Base-by-base conservation (phyloP, 75 land plant genomes). In the Isoetes taiwanensis region DNA sequence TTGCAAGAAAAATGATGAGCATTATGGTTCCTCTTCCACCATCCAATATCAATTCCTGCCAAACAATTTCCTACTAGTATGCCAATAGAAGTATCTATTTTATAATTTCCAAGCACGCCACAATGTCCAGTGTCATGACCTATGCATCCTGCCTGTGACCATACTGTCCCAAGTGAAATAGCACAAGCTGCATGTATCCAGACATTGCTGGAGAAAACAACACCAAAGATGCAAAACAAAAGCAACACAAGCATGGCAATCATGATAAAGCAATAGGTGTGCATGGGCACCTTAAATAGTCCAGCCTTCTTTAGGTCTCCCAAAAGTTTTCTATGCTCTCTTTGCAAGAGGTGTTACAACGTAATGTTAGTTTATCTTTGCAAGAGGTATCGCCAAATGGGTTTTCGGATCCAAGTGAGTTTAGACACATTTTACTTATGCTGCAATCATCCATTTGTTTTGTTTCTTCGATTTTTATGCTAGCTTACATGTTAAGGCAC, bases 21-120 rank as follows among this genome's bases (percentile, higher is more conserved):
- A 48, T 86, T 86, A 34, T 86, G 91, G 57, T 80, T 86, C 55
- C 86, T 64, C 43, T 74, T 82, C 91, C 91, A 86, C 91, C 91
- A 86, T 8, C 68, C 76, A 35, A 86, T 81, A 37, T 80, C 73
- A 9, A 86, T 82, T 28, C 91, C 91, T 3, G 91, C 63, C 23
- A 86, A 19, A 56, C 77, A 70, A 65, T 82, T 83, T 1, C 91
- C 86, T 0, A 71, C 39, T 19, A 79, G 30, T 0, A 86, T 53
- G 21, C 68, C 80, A 0, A 76, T 57, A 21, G 63, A 38, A 6
- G 35, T 56, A 38, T 82, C 85, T 10, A 61, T 41, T 0, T 25
- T 56, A 0, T 30, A 53, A 19, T 40, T 71, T 1, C 64, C 33
- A 57, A 73, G 56, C 19, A 86, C 58, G 28, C 77, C 73, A 25